Evolutionary conservation across 192 early-diverging fungal species (phyloP).

Genomic region (Helicostylum pulchrum): DNA sequence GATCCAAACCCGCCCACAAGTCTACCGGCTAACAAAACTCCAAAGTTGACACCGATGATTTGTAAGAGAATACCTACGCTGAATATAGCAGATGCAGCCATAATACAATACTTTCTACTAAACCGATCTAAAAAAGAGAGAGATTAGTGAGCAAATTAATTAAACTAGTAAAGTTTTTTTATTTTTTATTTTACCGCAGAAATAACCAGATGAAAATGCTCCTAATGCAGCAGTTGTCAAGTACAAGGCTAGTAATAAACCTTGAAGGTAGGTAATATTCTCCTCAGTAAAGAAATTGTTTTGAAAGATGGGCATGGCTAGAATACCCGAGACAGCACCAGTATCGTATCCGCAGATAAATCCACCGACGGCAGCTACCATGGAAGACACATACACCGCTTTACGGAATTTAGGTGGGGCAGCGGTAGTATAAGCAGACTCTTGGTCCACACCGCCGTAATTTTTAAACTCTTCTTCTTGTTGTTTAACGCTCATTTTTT

Average conservation of each 20-base stretch:
- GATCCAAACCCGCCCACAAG: slow-evolving; percentile 34
- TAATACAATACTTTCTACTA: slow-evolving; percentile 69
- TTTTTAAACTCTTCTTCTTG: too few species aligned
- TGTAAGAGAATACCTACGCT: slow-evolving; percentile 73
- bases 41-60: slow-evolving; percentile 51
- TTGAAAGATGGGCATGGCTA: slow-evolving; percentile 20
- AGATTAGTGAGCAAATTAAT: too few species aligned
- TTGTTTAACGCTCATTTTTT: too few species aligned
- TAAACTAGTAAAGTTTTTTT: too few species aligned
- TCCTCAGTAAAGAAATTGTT: slow-evolving; percentile 7
- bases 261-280: slow-evolving; percentile 26
- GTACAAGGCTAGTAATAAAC: slow-evolving; percentile 28
- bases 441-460: too few species aligned
- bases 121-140: slow-evolving; percentile 40
- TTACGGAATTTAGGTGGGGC: slow-evolving; percentile 19
- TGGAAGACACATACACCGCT: slow-evolving; percentile 30
- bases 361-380: slow-evolving; percentile 31
- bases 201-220: slow-evolving; percentile 26
- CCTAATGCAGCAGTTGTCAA: slow-evolving; percentile 35
- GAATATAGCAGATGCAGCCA: slow-evolving; percentile 63
- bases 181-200: slow-evolving; percentile 33
- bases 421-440: too few species aligned
- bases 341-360: slow-evolving; percentile 35
- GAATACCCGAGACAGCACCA: slow-evolving; percentile 25
- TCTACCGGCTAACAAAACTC: slow-evolving; percentile 27